These are phyloP conservation scores for Fusarium proliferatum DNA, from an alignment of 2,329 filamentous ascomycete genomes.

Conservation along the genomic window DNA sequence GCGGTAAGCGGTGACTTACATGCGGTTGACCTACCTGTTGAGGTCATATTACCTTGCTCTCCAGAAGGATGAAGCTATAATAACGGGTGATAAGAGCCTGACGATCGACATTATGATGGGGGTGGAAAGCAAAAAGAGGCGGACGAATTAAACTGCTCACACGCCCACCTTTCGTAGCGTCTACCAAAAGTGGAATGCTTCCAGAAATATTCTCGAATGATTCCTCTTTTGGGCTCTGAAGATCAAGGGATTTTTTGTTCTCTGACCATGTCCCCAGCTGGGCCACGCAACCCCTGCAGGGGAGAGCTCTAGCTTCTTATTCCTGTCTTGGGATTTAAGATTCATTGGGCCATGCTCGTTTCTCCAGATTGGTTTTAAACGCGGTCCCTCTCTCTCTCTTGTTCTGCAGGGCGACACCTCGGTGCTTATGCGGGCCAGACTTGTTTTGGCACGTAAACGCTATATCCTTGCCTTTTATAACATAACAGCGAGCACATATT, in stretches of 20 bases:
- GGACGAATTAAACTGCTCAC: slow-evolving; percentile 4
- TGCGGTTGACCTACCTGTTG: neutral
- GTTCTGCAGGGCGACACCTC: slow-evolving; percentile 33
- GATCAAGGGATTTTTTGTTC: slow-evolving; percentile 20
- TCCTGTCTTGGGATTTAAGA: neutral
- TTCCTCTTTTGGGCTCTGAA: slow-evolving; percentile 26
- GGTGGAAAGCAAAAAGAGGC: neutral
- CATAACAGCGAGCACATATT: slow-evolving; percentile 22
- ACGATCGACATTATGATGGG: slow-evolving; percentile 15
- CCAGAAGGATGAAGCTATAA: slow-evolving; percentile 8
- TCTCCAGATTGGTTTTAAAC: slow-evolving; percentile 3
- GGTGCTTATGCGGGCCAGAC: slow-evolving; percentile 43
- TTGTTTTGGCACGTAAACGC: slow-evolving; percentile 10
- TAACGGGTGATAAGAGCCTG: slow-evolving; percentile 6
- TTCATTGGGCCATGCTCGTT: neutral
- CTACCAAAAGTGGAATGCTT: slow-evolving; percentile 24
- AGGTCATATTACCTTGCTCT: neutral
- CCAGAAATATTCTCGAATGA: slow-evolving; percentile 42
- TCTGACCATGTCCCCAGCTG: neutral
- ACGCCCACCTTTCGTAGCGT: slow-evolving; percentile 25
- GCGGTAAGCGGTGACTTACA: neutral
- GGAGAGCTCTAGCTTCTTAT: neutral
- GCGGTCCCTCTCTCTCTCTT: neutral
- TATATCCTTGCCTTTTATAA: slow-evolving; percentile 22
- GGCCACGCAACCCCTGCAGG: slow-evolving; percentile 27